These are phyloP conservation scores for Apiotrichum sp. DNA, from an alignment of 1,284 basidiomycete genomes.

Conservation along the genomic window DNA sequence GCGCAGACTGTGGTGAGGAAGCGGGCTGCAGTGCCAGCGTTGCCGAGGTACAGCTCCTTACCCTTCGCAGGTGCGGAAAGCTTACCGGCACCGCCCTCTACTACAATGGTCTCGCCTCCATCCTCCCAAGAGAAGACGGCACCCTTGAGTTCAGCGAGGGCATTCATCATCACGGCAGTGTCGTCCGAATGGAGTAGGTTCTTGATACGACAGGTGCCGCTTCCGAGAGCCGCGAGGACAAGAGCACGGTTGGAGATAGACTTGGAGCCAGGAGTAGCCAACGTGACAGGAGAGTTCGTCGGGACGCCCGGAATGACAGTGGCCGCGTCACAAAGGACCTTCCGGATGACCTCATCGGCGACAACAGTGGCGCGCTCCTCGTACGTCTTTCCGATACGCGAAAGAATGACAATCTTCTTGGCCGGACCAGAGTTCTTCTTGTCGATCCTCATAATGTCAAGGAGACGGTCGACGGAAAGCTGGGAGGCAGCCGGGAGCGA, in stretches of 20 bases:
- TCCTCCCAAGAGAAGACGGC: conserved; percentile 90
- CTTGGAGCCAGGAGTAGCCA: conserved; percentile 94
- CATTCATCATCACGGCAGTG: conserved; percentile 98
- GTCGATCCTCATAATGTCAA: conserved; percentile 89
- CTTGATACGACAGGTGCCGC: conserved; percentile 78
- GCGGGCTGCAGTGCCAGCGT: conserved; percentile 95
- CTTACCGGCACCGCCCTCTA: conserved; percentile 75
- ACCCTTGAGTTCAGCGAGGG: conserved; percentile 80
- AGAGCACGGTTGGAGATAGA: conserved; percentile 94
- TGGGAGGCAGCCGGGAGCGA: conserved; percentile 63
- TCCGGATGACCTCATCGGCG: conserved; percentile 68
- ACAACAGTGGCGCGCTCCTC: conserved; percentile 89
- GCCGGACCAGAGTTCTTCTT: conserved; percentile 89
- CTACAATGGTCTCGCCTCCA: conserved; percentile 84
- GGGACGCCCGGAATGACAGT: conserved; percentile 66
- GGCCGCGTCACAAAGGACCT: conserved; percentile 70
- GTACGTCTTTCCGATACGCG: conserved; percentile 82
- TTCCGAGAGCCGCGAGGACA: conserved; percentile 84
- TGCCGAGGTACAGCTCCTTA: conserved; percentile 91
- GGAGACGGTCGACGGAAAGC: conserved; percentile 72
- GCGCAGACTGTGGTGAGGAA: conserved; percentile 96
- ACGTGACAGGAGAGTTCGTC: conserved; percentile 62
- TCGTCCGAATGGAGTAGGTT: conserved; percentile 96
- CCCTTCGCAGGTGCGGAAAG: conserved; percentile 69
- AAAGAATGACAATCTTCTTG: conserved; percentile 91